Base-by-base conservation (phyloP, 2,329 filamentous ascomycete genomes). In the Verticillium dahliae region DNA sequence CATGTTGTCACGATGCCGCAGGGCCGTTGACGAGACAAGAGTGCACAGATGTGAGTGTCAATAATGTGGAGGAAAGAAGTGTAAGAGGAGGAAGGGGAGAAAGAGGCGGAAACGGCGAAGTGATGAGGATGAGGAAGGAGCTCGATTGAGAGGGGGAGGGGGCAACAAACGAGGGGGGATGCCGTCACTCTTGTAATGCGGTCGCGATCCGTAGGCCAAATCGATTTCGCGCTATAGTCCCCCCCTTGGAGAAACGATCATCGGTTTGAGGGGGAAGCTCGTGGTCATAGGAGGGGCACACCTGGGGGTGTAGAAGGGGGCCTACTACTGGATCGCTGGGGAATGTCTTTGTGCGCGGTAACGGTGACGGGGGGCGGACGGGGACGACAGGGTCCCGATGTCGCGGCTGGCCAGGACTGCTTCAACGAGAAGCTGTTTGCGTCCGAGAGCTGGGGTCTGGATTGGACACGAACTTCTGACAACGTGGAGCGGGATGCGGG, bases 1-100 rank as follows among this genome's bases (percentile, higher is more conserved):
- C 63, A 65, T 65, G 57, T n/a, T 61, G 62, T 10, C 31, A 58
- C 60, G 54, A 37, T 58, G 57, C 18, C 54, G 39, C 14, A 18
- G 6, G 6, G 50, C 18, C 18, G 54, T 34, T 56, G 31, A 9
- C 27, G 27, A 31, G 27, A 31, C 27, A 31, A 5, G 27, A 31
- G 27, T 31, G 27, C 27, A 31, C 27, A 31, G 27, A 31, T 31
- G 27, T 31, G 27, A 31, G 27, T 31, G 27, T 31, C 27, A 31
- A 5, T 31, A 5, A 31, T 31, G 27, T 31, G 27, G 15, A 22
- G 18, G 33, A 15, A 34, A 22, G 33, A n/a, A 31, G 27, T 3
- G 52, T 14, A 10, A 10, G 54, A 18, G 54, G 31, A 11, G 10
- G 45, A 22, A 11, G 54, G 50, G 18, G 50, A 27, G 18, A 18